Evolutionary conservation across 2,329 filamentous ascomycete genomes (phyloP).

Genomic region (Arachnopeziza araneosa): DNA sequence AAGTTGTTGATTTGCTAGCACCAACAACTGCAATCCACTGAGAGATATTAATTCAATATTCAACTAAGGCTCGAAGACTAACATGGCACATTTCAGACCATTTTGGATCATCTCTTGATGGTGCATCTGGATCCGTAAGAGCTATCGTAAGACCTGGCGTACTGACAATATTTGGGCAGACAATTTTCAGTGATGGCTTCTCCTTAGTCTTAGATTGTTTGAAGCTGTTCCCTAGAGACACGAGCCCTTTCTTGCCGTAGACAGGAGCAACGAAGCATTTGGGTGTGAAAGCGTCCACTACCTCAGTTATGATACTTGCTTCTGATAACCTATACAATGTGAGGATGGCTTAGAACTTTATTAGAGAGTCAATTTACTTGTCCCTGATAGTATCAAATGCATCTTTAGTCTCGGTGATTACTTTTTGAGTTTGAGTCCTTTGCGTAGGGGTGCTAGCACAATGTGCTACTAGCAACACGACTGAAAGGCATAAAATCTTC

Average conservation of each 20-base stretch:
- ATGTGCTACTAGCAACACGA: neutral
- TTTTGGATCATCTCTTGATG: constrained; percentile 44
- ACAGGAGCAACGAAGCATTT: constrained; percentile 42
- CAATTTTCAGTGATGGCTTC: constrained; percentile 27
- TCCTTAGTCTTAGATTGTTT: constrained; percentile 26
- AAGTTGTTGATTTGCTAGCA: neutral
- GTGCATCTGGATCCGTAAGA: constrained; percentile 55
- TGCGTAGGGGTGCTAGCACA: neutral
- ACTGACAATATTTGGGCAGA: constrained; percentile 18
- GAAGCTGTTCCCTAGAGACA: constrained; percentile 40
- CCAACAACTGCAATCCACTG: constrained; percentile 9
- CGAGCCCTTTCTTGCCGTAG: constrained; percentile 39
- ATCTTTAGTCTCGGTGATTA: neutral
- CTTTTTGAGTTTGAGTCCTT: neutral
- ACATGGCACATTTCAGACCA: constrained; percentile 52
- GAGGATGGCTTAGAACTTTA: neutral
- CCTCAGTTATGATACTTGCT: constrained; percentile 30
- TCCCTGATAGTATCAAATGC: neutral
- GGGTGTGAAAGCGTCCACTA: constrained; percentile 51
- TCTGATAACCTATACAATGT: constrained; percentile 18
- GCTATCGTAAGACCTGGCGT: constrained; percentile 38
- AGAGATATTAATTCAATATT: neutral
- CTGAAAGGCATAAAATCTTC: neutral
- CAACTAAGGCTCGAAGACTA: neutral
- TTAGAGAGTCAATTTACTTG: neutral